Base-by-base conservation (phyloP, 257 asterid genomes). In the Capsicum pubescens region DNA sequence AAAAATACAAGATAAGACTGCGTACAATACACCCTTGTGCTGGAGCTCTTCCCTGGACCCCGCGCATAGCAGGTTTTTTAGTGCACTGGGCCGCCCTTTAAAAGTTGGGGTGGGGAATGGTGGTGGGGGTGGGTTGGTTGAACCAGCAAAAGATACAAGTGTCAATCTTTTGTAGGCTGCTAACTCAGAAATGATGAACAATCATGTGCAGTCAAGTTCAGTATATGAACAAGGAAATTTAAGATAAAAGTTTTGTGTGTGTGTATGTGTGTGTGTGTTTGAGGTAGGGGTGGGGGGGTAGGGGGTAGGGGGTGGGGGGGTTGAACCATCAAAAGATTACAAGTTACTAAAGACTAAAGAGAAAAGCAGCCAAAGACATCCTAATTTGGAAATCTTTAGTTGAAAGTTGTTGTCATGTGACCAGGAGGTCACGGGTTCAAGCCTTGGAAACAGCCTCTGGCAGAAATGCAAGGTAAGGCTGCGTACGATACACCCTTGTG, bases 351-450 rank as follows among this genome's bases (percentile, higher is more conserved):
- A 68, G 26, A 7, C 13, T 35, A 13, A 50, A 74, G 81, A 21
- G 63, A 19, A n/a, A 72, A 19, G 80, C 39, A 74, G 46, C 63
- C 81, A 76, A 76, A 76, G 63, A 12, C 32, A 26, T 76, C 81
- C 81, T 7, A 76, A 76, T 21, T 14, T 13, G 61, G 14, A 52
- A 7, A 52, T 52, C 81, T 52, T 76, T 76, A 2, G 81, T 52
- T 52, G 61, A 17, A 76, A 76, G 81, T 26, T 26, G 26, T 26
- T 26, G 26, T 1, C 26, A 26, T 26, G 32, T 26, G 32, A 26
- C 32, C 1, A 26, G 32, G 32, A 26, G 32, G 32, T 26, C 32
- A 26, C 32, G 32, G 32, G 32, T 26, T 26, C 32, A 26, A 26
- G 32, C 32, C 32, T 26, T 26, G 32, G 1, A 26, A 26, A 26